Evolutionary conservation across 2,329 filamentous ascomycete species (phyloP).

Genomic region (Colletotrichum godetiae): DNA sequence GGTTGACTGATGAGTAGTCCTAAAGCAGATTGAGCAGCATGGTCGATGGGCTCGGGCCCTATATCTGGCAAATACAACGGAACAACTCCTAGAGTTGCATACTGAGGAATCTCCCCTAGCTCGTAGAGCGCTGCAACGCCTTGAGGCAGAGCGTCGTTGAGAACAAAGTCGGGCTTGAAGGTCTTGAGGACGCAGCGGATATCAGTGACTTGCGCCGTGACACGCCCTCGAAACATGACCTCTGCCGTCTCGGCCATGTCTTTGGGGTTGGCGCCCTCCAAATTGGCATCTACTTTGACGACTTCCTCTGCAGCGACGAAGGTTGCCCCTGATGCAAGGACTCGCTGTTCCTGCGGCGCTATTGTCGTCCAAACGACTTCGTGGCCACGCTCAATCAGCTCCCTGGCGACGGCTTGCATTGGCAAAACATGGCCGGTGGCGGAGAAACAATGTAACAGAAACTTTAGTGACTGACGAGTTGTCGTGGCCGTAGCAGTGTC

Average conservation of each 20-base stretch:
- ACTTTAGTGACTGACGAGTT: slow-evolving; percentile 40
- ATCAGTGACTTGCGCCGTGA: slow-evolving; percentile 50
- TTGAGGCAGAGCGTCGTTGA: slow-evolving; percentile 52
- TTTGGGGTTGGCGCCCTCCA: slow-evolving; percentile 42
- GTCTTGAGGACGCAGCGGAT: slow-evolving; percentile 45
- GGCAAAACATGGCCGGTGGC: slow-evolving; percentile 52
- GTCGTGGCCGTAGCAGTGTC: not conserved
- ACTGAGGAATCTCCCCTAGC: slow-evolving; percentile 47
- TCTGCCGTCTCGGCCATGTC: slow-evolving; percentile 46
- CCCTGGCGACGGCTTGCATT: slow-evolving; percentile 51
- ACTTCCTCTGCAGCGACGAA: slow-evolving; percentile 47
- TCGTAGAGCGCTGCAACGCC: slow-evolving; percentile 50
- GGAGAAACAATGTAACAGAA: slow-evolving; percentile 53
- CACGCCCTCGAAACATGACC: slow-evolving; percentile 40
- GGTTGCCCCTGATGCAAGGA: slow-evolving; percentile 46
- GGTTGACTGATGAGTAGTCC: slow-evolving; percentile 44
- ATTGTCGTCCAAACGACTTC: slow-evolving; percentile 52
- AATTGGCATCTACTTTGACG: slow-evolving; percentile 44
- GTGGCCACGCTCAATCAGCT: slow-evolving; percentile 50
- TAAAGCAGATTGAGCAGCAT: slow-evolving; percentile 39
- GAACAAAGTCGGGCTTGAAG: slow-evolving; percentile 46
- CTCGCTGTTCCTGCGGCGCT: slow-evolving; percentile 46
- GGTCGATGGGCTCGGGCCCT: slow-evolving; percentile 41
- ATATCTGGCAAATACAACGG: slow-evolving; percentile 50
- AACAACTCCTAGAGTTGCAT: slow-evolving; percentile 53